These are phyloP conservation scores for Starmerella kuoi DNA, from an alignment of 805 yeast genomes.

Conservation along the genomic window DNA sequence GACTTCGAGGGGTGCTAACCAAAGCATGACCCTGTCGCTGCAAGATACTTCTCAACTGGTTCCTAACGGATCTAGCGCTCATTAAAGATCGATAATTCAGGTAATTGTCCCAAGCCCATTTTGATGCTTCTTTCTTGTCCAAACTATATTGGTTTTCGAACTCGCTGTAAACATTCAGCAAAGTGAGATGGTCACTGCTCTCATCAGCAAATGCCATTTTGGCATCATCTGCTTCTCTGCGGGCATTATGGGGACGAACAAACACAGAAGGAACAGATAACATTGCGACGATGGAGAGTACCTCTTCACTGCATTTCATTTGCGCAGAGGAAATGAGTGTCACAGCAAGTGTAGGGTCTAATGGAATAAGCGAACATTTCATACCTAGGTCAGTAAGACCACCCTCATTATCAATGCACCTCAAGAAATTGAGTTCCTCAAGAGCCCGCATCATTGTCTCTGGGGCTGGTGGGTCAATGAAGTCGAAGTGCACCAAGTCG, in stretches of 20 bases:
- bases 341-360: constrained; percentile 92
- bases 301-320: constrained; percentile 77
- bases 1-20: constrained; percentile 53
- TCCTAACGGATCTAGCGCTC: constrained; percentile 77
- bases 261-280: constrained; percentile 89
- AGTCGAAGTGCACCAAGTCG: constrained; percentile 93
- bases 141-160: constrained; percentile 34
- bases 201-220: constrained; percentile 81
- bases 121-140: constrained; percentile 26
- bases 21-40: constrained; percentile 64
- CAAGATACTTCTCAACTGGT: constrained; percentile 76
- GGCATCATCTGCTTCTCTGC: constrained; percentile 82
- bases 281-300: constrained; percentile 78
- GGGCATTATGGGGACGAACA: constrained; percentile 79
- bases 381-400: constrained; percentile 81
- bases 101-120: constrained; percentile 91
- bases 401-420: constrained; percentile 87
- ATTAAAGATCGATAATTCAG: constrained; percentile 71
- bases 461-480: constrained; percentile 99
- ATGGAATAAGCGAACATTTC: constrained; percentile 81
- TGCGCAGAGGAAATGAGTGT: constrained; percentile 81
- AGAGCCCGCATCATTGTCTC: constrained; percentile 99
- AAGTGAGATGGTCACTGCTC: constrained; percentile 88
- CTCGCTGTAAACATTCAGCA: constrained; percentile 77
- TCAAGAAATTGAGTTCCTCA: constrained; percentile 83